Base-by-base conservation (phyloP, 371 early-diverging fungal species). In the Lichtheimia corymbifera region DNA sequence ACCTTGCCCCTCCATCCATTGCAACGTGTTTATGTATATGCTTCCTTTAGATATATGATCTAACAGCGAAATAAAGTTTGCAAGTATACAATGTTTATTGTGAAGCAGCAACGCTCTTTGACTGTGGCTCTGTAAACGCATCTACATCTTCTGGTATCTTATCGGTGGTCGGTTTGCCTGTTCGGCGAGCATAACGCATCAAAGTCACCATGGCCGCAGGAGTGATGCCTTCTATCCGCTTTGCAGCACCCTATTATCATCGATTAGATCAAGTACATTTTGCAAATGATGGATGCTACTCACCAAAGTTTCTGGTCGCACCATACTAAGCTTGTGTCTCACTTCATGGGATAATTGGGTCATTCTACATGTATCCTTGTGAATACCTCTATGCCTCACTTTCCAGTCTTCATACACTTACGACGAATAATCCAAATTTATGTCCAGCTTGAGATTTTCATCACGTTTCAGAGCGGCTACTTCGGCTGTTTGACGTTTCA, bases 171-270 rank as follows among this genome's bases (percentile, higher is more conserved):
- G 35, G 35, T 35, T 35, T 47, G 22, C 57, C 47, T 20, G 28
- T 44, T 5, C 77, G 70, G 27, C 80, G 79, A 3, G 82, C 85
- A 58, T 89, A 74, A 47, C 83, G 85, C 59, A 93, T 78, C 50
- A 93, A 66, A 9, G 85, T 83, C n/a, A 93, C 67, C 64, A 93
- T 83, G 11, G 85, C 86, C 0, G 87, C 87, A 15, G 93, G 92
- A 35, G 91, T 92, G 71, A 93, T 86, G 0, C 93, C 93, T 57
- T 89, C 92, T 50, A 93, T 88, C n/a, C 92, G 81, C 70, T 91
- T 90, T n/a, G 90, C 92, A 1, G 90, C 91, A 27, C 91, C 91
- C 87, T 87, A 61, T 44, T 22, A 40, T 47, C 25, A 28, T 15
- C 22, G n/a, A 47, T 47, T 18, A 22, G 47, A 47, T 2, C 22